phyloP scores from a whole-genome alignment of 139 green algal genomes.

The Asterochloris sp. region DNA sequence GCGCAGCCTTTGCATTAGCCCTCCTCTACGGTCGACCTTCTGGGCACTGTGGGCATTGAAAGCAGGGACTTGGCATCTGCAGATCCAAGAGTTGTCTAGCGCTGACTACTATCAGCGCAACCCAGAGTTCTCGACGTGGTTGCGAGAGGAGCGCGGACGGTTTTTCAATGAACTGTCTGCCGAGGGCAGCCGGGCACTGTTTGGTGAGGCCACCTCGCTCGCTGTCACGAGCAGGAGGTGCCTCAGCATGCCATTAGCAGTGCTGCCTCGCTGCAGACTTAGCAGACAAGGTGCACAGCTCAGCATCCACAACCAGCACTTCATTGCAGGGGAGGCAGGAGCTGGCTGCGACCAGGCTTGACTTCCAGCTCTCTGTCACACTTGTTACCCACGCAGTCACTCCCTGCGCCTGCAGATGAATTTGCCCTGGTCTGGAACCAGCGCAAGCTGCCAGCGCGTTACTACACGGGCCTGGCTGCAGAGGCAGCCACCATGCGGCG shows the following conservation, averaged over 20 bases:
- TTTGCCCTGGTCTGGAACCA: slow-evolving; percentile 60
- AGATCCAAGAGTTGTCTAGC: slow-evolving; percentile 27
- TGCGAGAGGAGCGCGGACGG: slow-evolving; percentile 37
- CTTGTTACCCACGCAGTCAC: too few species aligned
- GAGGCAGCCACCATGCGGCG: slow-evolving; percentile 24
- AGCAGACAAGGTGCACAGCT: too few species aligned
- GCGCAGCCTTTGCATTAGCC: neutral
- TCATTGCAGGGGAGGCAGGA: too few species aligned
- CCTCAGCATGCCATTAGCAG: too few species aligned
- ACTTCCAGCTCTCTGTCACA: too few species aligned
- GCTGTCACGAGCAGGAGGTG: too few species aligned
- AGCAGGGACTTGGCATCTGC: neutral
- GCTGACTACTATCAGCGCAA: slow-evolving; percentile 58
- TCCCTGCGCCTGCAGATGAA: slow-evolving; percentile 16
- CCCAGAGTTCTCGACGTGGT: slow-evolving; percentile 59
- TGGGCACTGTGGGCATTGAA: neutral
- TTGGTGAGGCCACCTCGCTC: slow-evolving; percentile 18
- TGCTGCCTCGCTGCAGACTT: too few species aligned
- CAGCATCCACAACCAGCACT: too few species aligned
- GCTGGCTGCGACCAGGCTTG: too few species aligned
- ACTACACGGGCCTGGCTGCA: slow-evolving; percentile 47
- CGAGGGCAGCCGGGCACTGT: slow-evolving; percentile 40
- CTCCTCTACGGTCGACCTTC: neutral
- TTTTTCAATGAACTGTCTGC: slow-evolving; percentile 56
- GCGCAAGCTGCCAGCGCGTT: slow-evolving; percentile 26